Conservation (phyloP, 2,329 filamentous ascomycete genomes). For the Colletotrichum endophyticum region DNA sequence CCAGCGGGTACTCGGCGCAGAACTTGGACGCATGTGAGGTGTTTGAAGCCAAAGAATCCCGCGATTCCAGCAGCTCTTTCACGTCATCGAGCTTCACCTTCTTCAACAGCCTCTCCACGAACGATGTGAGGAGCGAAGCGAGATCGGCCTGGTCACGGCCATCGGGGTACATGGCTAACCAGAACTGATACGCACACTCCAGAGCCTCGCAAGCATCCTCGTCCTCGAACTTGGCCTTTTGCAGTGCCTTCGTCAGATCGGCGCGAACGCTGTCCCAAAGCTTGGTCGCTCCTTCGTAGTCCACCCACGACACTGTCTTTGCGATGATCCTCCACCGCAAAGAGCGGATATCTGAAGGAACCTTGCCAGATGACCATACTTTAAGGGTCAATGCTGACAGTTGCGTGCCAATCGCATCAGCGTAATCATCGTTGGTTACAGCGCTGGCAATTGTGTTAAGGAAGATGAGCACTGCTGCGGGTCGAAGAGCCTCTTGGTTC, state of each 20-base stretch:
- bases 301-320: slow-evolving; percentile 38
- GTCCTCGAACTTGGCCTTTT: slow-evolving; percentile 34
- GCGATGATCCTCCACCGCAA: slow-evolving; percentile 47
- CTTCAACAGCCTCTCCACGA: slow-evolving; percentile 33
- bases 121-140: slow-evolving; percentile 34
- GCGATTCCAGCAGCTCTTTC: not conserved
- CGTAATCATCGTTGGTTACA: slow-evolving; percentile 44
- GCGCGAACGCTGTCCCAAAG: slow-evolving; percentile 38
- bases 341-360: slow-evolving; percentile 33
- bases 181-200: slow-evolving; percentile 41
- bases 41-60: not conserved
- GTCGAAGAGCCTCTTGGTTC: slow-evolving; percentile 32
- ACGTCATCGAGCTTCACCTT: slow-evolving; percentile 4
- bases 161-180: slow-evolving; percentile 43
- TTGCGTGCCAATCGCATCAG: slow-evolving; percentile 44
- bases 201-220: slow-evolving; percentile 45
- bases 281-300: slow-evolving; percentile 29
- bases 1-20: slow-evolving; percentile 8
- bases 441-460: slow-evolving; percentile 47
- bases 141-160: slow-evolving; percentile 31
- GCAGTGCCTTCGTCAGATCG: slow-evolving; percentile 35
- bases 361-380: slow-evolving; percentile 27
- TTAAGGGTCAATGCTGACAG: slow-evolving; percentile 40
- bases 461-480: slow-evolving; percentile 43
- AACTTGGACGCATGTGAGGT: not conserved